Evolutionary conservation across 2,329 filamentous ascomycete species (phyloP).

Genomic region (Neurospora sp.): DNA sequence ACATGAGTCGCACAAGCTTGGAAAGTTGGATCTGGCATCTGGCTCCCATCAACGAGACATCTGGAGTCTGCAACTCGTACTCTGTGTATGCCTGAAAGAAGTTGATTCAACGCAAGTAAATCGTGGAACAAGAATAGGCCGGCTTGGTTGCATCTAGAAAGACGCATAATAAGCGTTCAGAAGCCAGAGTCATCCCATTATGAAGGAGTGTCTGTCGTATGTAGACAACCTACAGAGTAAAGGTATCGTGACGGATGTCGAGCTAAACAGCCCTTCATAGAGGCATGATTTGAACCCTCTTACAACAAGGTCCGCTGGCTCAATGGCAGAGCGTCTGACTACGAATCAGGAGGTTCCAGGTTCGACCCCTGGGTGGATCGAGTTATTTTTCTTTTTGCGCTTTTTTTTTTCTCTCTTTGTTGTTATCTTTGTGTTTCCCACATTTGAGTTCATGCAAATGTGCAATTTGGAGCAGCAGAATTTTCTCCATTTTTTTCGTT

Average conservation of each 20-base stretch:
- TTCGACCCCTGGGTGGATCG: background rate
- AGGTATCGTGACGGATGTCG: background rate
- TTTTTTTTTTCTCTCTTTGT: too few relatives aligned
- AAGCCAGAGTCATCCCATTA: background rate
- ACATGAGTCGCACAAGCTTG: too few relatives aligned
- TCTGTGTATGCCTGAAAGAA: background rate
- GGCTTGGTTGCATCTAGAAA: too few relatives aligned
- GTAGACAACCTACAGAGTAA: background rate
- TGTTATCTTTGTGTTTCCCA: background rate
- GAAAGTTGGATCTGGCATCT: too few relatives aligned
- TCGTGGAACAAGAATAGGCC: background rate
- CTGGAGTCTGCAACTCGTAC: too few relatives aligned
- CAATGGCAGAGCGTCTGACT: background rate
- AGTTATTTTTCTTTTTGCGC: background rate
- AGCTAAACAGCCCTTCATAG: background rate
- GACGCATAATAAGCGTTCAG: background rate
- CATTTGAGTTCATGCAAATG: background rate
- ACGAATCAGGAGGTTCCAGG: background rate
- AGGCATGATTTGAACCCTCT: rapidly evolving
- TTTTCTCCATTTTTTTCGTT: background rate
- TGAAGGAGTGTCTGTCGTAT: background rate
- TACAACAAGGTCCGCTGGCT: background rate
- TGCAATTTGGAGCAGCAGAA: background rate
- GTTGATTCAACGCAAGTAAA: background rate
- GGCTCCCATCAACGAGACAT: too few relatives aligned